Conservation (phyloP, 108 stramenopile genomes). For the Conticribra weissflogii region DNA sequence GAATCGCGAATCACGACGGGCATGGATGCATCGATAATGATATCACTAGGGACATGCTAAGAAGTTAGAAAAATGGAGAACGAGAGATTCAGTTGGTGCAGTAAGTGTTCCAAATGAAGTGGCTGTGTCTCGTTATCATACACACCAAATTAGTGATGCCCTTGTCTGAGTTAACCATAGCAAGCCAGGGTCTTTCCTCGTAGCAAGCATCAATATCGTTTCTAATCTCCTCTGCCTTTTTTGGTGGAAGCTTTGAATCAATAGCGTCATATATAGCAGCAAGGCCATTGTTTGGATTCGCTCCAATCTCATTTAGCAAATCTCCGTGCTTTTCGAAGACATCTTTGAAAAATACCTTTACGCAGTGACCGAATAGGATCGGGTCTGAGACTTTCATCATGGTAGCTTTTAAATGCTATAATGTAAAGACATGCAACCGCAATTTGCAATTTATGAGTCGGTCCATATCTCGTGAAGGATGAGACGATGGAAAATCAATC, state of each 20-base stretch:
- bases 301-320: slow-evolving; percentile 79
- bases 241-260: slow-evolving; percentile 57
- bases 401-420: slow-evolving; percentile 89
- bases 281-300: slow-evolving; percentile 90
- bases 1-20: slow-evolving; percentile 90
- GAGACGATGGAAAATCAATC: no score
- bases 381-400: slow-evolving; percentile 97
- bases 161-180: slow-evolving; percentile 92
- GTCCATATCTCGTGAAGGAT: no score
- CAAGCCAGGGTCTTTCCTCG: slow-evolving; percentile 86
- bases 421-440: slow-evolving; percentile 11
- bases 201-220: slow-evolving; percentile 87
- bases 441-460: no score
- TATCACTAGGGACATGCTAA: slow-evolving; percentile 59
- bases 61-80: slow-evolving; percentile 27
- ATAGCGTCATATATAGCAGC: slow-evolving; percentile 74
- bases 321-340: slow-evolving; percentile 89
- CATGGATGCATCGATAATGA: slow-evolving; percentile 95
- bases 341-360: slow-evolving; percentile 86
- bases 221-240: slow-evolving; percentile 64
- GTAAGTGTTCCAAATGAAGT: no score
- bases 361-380: slow-evolving; percentile 93
- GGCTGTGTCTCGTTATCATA: no score
- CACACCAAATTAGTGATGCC: slow-evolving; percentile 89
- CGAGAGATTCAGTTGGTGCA: no score